These are phyloP conservation scores for Boletus rubropictus DNA, from an alignment of 768 basidiomycete genomes.

Conservation along the genomic window DNA sequence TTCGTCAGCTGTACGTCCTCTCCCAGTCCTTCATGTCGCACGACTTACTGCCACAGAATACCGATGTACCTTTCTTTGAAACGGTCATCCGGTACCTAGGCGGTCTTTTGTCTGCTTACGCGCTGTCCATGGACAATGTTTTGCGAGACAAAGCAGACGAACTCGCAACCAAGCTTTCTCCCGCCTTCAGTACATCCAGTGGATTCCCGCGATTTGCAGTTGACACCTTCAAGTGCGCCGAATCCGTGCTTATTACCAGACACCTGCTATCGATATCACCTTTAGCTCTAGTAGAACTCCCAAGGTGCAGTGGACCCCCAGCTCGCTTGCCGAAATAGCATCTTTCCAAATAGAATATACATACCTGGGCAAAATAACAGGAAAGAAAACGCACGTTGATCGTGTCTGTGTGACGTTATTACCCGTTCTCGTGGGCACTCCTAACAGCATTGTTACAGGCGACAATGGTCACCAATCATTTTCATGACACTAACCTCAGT, in stretches of 20 bases:
- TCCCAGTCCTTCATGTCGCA: background rate
- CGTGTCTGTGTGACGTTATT: conserved; percentile 35
- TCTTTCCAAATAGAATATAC: conserved; percentile 81
- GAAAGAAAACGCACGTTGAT: conserved; percentile 56
- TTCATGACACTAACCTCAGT: conserved; percentile 43
- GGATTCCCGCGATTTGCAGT: conserved; percentile 71
- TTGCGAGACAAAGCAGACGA: conserved; percentile 71
- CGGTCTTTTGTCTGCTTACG: conserved; percentile 78
- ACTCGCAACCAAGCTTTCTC: conserved; percentile 65
- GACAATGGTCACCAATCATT: conserved; percentile 40
- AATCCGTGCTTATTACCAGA: background rate
- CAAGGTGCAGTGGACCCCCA: conserved; percentile 30
- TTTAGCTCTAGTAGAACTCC: conserved; percentile 3
- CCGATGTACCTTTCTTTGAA: conserved; percentile 62
- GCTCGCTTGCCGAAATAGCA: conserved; percentile 71
- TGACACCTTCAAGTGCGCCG: conserved; percentile 53
- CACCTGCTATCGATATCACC: background rate
- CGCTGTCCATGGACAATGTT: conserved; percentile 58
- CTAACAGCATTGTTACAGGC: conserved; percentile 32
- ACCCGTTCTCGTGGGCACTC: background rate
- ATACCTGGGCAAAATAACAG: conserved; percentile 75
- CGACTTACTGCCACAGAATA: conserved; percentile 19
- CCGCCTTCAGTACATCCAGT: conserved; percentile 61
- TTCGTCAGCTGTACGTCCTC: conserved; percentile 35
- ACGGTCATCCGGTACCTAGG: conserved; percentile 89